phyloP scores from a whole-genome alignment of 257 asterid genomes.

The Solanum peruvianum region DNA sequence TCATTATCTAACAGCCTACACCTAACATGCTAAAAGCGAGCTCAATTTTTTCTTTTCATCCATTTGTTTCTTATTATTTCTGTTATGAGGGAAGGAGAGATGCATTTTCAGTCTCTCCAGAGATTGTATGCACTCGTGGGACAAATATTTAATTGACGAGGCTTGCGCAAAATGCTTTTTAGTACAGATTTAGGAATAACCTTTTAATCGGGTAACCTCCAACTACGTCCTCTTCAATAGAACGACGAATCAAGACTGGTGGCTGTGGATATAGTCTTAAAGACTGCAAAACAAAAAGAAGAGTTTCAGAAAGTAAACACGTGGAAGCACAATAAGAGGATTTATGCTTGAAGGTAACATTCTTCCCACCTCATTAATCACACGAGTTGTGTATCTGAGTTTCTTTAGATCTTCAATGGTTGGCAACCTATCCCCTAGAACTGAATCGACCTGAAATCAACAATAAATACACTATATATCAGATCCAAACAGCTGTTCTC shows the following conservation, averaged over 20 bases:
- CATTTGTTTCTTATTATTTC: background rate
- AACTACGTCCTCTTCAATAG: conserved; percentile 65
- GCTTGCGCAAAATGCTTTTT: background rate
- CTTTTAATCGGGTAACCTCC: conserved; percentile 83
- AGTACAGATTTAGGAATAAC: conserved; percentile 15
- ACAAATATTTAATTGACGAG: background rate
- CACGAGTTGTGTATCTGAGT: conserved; percentile 87
- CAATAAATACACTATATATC: conserved; percentile 7
- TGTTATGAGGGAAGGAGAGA: background rate
- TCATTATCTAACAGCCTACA: background rate
- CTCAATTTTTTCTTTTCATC: background rate
- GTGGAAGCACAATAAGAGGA: background rate
- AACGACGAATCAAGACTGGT: conserved; percentile 94
- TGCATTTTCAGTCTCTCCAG: background rate
- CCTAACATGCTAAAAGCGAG: background rate
- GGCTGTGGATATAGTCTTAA: conserved; percentile 97
- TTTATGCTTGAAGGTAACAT: background rate
- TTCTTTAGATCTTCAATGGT: conserved; percentile 89
- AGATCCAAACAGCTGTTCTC: background rate
- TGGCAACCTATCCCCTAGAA: conserved; percentile 89
- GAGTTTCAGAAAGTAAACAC: conserved; percentile 2
- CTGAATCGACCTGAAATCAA: conserved; percentile 62
- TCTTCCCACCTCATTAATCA: conserved; percentile 75
- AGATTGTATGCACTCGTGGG: background rate
- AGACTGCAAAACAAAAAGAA: conserved; percentile 43